Base-by-base conservation (phyloP, 2,329 filamentous ascomycete genomes). In the Fusarium sp. region DNA sequence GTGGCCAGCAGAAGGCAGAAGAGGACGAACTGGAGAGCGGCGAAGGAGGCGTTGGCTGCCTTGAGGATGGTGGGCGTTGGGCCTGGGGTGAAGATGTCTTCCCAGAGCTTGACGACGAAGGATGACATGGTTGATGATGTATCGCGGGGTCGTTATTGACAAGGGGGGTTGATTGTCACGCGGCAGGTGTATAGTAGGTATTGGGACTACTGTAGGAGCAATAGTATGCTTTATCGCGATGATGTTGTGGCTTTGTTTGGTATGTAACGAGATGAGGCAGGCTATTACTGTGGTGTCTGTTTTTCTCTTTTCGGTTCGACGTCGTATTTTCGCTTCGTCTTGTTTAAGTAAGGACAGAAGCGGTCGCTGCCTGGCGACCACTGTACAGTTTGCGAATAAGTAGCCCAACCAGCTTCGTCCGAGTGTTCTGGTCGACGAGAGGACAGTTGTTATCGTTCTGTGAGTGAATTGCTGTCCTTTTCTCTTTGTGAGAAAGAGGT, bases 21-120 rank as follows among this genome's bases (percentile, higher is more conserved):
- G 73, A 98, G 90, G 44, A 97, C 86, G 68, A 92, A 65, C 81
- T 98, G 96, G 20, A 99, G 90, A 44, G 89, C 89, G 70, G 90
- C 94, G 80, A 99, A 99, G 66, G 93, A 91, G 78, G 86, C 89
- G 82, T 99, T 98, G 63, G 96, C 97, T 65, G 96, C 96, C 77
- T 95, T 83, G 60, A 98, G 87, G 70, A 99, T 90, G 50, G 93
- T 92, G 16, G 93, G 93, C 1, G 95, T 98, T 49, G 95, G 89
- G 61, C 96, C 96, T 1, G 95, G 93, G 8, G 92, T 96, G 87
- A 98, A 98, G 85, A 98, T 90, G 77, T 93, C 97, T 78, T 92
- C 88, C 92, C 94, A 97, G 66, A 98, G 91, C 73, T 95, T 89
- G 77, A 89, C 86, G 68, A 97, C 76, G 81, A 91, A 91, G 75